Percentiles rank a stretch among this genome's conserved stretches.
phyloP scores from a whole-genome alignment of 371 early-diverging fungal species.

The Catenaria anguillulae region DNA sequence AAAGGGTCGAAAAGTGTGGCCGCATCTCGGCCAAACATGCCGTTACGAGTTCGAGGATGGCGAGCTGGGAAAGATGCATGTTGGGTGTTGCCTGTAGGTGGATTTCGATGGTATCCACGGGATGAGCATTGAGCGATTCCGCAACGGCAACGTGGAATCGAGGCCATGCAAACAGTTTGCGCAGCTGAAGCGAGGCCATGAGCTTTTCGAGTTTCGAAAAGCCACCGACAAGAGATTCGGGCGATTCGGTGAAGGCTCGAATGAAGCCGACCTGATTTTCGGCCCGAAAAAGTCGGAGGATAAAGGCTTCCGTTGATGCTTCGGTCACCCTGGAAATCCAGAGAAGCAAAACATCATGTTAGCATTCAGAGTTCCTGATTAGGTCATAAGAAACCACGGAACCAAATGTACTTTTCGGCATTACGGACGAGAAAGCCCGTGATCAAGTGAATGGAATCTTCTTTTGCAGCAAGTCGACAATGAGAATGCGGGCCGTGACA shows the following conservation, averaged over 20 bases:
- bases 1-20: not conserved
- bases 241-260: conserved; percentile 83
- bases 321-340: conserved; percentile 40
- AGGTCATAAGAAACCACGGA: too few species aligned
- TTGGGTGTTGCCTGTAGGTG: conserved; percentile 14
- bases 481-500: conserved; percentile 74
- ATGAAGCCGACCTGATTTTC: conserved; percentile 65
- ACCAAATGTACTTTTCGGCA: conserved; percentile 75
- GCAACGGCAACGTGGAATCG: conserved; percentile 58
- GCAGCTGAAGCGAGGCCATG: conserved; percentile 58
- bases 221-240: conserved; percentile 56
- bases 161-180: conserved; percentile 81
- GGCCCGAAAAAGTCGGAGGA: conserved; percentile 61
- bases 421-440: conserved; percentile 77
- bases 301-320: conserved; percentile 73
- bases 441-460: conserved; percentile 60
- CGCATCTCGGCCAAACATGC: conserved; percentile 61
- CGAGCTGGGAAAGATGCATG: conserved; percentile 71
- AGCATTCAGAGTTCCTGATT: not conserved
- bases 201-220: conserved; percentile 75
- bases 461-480: conserved; percentile 83
- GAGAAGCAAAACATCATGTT: not conserved
- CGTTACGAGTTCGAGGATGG: conserved; percentile 71
- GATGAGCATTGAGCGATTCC: conserved; percentile 35
- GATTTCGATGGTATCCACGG: conserved; percentile 57